A percentile compares a stretch with the other conserved stretches of the same genome.
These are phyloP conservation scores for Coleophoma cylindrospora DNA, from an alignment of 2,329 filamentous ascomycete species.

Conservation along the genomic window DNA sequence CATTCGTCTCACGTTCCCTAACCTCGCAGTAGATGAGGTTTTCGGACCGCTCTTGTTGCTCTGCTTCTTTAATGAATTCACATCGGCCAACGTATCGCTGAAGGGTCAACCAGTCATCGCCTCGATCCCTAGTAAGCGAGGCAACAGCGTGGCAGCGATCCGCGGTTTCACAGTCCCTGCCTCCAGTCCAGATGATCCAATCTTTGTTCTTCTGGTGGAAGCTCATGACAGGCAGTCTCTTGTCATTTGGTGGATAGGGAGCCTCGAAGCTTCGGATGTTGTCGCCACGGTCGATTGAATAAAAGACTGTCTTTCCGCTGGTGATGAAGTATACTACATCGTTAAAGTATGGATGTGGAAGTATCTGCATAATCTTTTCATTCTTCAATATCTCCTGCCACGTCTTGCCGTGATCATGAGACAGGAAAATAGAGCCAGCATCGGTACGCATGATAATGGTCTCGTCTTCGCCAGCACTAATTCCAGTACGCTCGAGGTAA, in stretches of 20 bases:
- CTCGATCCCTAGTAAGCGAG: conserved; percentile 73
- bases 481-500: conserved; percentile 75
- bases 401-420: conserved; percentile 80
- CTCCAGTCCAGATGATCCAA: conserved; percentile 88
- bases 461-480: conserved; percentile 64
- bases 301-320: conserved; percentile 58
- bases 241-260: conserved; percentile 44
- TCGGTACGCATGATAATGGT: conserved; percentile 52
- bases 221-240: conserved; percentile 48
- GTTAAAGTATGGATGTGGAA: conserved; percentile 75
- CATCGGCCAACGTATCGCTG: conserved; percentile 74
- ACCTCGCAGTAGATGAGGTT: conserved; percentile 53
- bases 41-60: conserved; percentile 37
- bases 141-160: conserved; percentile 66
- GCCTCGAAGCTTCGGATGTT: conserved; percentile 70
- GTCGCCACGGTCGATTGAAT: conserved; percentile 74
- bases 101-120: conserved; percentile 73
- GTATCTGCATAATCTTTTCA: conserved; percentile 65
- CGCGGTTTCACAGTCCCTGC: conserved; percentile 56
- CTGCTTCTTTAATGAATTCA: conserved; percentile 71
- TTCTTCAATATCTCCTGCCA: conserved; percentile 71
- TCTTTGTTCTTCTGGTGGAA: conserved; percentile 86
- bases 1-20: conserved; percentile 58
- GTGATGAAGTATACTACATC: conserved; percentile 88
- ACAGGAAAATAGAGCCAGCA: conserved; percentile 59